Evolutionary conservation across 495 filamentous ascomycete species (phyloP), one percentile per base, ranked within the genome.

Genomic region (Cenococcum geophilum): DNA sequence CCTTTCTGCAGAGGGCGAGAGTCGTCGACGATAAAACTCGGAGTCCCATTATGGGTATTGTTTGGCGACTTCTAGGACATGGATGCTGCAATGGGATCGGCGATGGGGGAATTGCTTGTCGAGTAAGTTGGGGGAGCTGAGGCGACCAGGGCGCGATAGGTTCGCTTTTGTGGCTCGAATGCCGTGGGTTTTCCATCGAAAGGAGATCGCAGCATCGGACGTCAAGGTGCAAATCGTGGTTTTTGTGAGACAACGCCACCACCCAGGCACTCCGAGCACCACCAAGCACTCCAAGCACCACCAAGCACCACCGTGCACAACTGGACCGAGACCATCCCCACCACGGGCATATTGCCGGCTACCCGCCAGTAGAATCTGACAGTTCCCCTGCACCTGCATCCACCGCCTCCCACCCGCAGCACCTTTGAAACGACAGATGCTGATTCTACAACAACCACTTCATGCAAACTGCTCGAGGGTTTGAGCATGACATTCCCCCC

Each of bases 21-120:
- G 54, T 62, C 60, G 45, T 49, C 60, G 54, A 62, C 60, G 54
- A 62, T 52, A 62, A 48, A 40, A 62, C 59, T 61, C 49, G 59
- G 20, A 18, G 16, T 16, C 6, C 43, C 23, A 12, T 40, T 35
- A 10, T 2, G 5, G 40, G 37, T 8, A 51, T 42, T 18, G 27
- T 57, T 35, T 48, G 32, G 48, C 58, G 49, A 52, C 49, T 16
- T 14, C 48, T 51, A 16, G 20, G 10, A 21, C 20, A 27, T 51
- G 20, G 43, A 32, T 32, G 40, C 27, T 56, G 25, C 21, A 60
- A 54, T 5, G 20, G 1, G 20, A 52, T 52, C 49, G 49, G 49
- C 49, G 49, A 52, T 52, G 49, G 21, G 18, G 49, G 10, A 32
- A 6, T 32, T 2, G 3, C 6, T 51, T 16, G 40, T 51, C 48